Conservation (phyloP, 345 rosid genomes). For the Bruguiera gymnorhiza region DNA sequence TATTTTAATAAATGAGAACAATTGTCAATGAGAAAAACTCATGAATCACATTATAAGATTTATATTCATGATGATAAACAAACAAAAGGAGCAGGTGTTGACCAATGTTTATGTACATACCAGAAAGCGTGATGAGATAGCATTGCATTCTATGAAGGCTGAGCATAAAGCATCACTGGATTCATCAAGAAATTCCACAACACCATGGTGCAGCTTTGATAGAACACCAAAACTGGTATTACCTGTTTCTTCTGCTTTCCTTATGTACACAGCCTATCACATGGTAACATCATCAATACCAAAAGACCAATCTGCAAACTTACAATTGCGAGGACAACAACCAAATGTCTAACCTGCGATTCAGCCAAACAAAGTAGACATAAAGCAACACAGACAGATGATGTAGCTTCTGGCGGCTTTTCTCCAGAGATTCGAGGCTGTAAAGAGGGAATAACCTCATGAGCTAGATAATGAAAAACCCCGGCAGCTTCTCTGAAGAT, state of each 20-base stretch:
- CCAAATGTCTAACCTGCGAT: constrained; percentile 57
- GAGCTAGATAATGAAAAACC: constrained; percentile 56
- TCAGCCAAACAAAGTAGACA: constrained; percentile 78
- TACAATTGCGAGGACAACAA: neutral
- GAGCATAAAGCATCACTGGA: constrained; percentile 39
- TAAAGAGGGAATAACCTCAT: constrained; percentile 49
- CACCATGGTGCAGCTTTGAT: constrained; percentile 70
- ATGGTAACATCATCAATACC: neutral
- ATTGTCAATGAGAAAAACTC: neutral
- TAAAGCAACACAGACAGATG: constrained; percentile 47
- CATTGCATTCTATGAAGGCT: constrained; percentile 41
- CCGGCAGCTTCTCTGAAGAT: constrained; percentile 80
- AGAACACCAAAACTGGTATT: constrained; percentile 42
- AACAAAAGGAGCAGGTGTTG: constrained; percentile 1
- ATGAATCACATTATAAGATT: neutral
- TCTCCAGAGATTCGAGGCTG: constrained; percentile 37
- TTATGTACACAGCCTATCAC: constrained; percentile 52
- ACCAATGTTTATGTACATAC: constrained; percentile 28
- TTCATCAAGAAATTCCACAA: constrained; percentile 51
- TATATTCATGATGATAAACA: neutral
- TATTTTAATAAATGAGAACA: neutral
- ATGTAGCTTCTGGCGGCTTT: constrained; percentile 59
- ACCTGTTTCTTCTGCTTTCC: constrained; percentile 65
- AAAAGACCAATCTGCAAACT: constrained; percentile 7
- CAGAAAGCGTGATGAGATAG: constrained; percentile 49